These are phyloP conservation scores for Boletus pseudopeckii DNA, from an alignment of 768 basidiomycete species.

Conservation along the genomic window DNA sequence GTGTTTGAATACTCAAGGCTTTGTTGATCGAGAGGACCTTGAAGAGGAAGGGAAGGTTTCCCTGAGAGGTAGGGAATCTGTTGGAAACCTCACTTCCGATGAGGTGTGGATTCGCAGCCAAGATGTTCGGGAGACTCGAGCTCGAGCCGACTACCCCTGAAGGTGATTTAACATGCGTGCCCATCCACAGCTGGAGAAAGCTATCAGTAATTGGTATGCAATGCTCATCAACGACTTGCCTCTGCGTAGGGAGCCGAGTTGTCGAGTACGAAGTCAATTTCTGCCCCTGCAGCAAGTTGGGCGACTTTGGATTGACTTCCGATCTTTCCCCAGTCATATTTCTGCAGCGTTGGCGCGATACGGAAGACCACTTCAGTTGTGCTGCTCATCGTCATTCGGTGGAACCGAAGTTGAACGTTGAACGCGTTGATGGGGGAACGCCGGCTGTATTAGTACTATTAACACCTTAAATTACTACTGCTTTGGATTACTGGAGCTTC, in stretches of 20 bases:
- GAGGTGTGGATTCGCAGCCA: slow-evolving; percentile 64
- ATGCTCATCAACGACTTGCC: slow-evolving; percentile 45
- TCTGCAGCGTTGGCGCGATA: slow-evolving; percentile 78
- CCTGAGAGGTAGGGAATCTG: slow-evolving; percentile 51
- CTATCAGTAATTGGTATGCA: slow-evolving; percentile 1
- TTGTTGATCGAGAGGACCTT: slow-evolving; percentile 89
- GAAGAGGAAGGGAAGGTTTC: slow-evolving; percentile 87
- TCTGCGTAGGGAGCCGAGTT: slow-evolving; percentile 85
- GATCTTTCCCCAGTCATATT: slow-evolving; percentile 93
- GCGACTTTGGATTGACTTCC: slow-evolving; percentile 85
- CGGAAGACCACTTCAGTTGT: slow-evolving; percentile 57
- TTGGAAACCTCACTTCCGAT: slow-evolving; percentile 58
- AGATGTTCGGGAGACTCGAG: slow-evolving; percentile 51
- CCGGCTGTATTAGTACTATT: background rate
- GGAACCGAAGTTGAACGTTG: background rate
- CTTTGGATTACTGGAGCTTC: too few relatives aligned
- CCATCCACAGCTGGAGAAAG: slow-evolving; percentile 88
- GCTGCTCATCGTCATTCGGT: slow-evolving; percentile 20
- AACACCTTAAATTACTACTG: too few relatives aligned
- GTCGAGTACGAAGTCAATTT: slow-evolving; percentile 63
- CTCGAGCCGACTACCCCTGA: slow-evolving; percentile 50
- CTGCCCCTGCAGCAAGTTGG: slow-evolving; percentile 64
- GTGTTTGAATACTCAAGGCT: slow-evolving; percentile 87
- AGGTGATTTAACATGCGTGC: slow-evolving; percentile 82
- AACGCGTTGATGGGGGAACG: too few relatives aligned